Conservation (phyloP, 768 basidiomycete species). For the Punctularia strigosozonata region DNA sequence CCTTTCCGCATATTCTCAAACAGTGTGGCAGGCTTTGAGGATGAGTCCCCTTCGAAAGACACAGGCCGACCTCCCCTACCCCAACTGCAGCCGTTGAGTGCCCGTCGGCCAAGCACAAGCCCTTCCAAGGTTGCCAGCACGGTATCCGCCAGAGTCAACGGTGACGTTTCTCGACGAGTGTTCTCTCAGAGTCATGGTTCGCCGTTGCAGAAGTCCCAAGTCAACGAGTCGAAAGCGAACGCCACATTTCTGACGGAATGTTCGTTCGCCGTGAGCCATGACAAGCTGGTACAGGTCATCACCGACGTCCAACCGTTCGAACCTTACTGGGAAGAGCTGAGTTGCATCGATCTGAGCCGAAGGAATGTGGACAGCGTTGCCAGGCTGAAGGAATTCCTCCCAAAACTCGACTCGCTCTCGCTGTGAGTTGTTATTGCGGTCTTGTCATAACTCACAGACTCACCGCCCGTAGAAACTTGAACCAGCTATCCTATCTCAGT, state of each 20-base stretch:
- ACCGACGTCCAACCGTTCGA: constrained; percentile 93
- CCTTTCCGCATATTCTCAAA: background rate
- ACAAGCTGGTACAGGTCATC: constrained; percentile 81
- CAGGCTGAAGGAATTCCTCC: constrained; percentile 82
- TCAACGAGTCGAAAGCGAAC: constrained; percentile 17
- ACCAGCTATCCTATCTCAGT: constrained; percentile 70
- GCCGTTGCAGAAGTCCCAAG: background rate
- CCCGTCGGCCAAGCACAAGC: constrained; percentile 25
- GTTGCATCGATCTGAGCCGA: constrained; percentile 57
- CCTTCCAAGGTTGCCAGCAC: constrained; percentile 16
- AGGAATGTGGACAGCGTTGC: constrained; percentile 75
- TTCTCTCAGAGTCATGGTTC: constrained; percentile 17
- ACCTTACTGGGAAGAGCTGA: constrained; percentile 84
- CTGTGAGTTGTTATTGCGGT: constrained; percentile 41
- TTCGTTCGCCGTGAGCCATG: constrained; percentile 91
- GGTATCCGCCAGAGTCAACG: too few species aligned
- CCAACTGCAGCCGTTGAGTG: constrained; percentile 33
- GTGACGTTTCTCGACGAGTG: constrained; percentile 13
- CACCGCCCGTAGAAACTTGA: constrained; percentile 42
- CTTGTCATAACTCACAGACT: background rate
- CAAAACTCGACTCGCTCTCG: constrained; percentile 59
- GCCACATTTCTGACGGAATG: constrained; percentile 88
- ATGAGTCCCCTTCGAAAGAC: constrained; percentile 45
- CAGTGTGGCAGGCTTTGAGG: constrained; percentile 19
- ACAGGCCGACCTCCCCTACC: constrained; percentile 30